Percentiles rank a stretch among this genome's conserved stretches.
These are phyloP conservation scores for Cavenderia fasciculata DNA, from an alignment of 78 protist genomes.

Conservation along the genomic window DNA sequence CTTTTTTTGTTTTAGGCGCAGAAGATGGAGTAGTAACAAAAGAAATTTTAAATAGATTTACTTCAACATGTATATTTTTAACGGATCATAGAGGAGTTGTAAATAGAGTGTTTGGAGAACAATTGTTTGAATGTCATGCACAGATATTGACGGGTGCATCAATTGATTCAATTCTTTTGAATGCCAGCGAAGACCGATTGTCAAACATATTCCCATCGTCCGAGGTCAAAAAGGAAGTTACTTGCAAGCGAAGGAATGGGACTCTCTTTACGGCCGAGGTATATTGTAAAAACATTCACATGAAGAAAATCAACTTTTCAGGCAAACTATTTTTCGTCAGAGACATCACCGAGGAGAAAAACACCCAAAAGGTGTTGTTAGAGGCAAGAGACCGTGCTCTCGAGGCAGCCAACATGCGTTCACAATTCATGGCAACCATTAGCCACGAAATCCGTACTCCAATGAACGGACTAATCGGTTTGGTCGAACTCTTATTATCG, in stretches of 20 bases:
- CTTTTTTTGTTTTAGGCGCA: background rate
- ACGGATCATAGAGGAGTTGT: background rate
- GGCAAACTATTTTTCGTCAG: conserved; percentile 28
- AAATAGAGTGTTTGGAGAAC: conserved; percentile 10
- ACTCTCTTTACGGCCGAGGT: conserved; percentile 36
- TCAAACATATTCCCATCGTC: conserved; percentile 11
- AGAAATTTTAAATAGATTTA: conserved; percentile 21
- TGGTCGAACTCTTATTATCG: conserved; percentile 70
- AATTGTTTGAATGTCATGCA: conserved; percentile 1
- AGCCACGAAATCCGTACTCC: conserved; percentile 88
- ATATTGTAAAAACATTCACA: background rate
- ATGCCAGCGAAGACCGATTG: background rate
- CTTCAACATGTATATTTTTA: conserved; percentile 22
- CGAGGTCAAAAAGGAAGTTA: background rate
- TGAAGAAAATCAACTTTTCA: background rate
- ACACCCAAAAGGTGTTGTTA: conserved; percentile 15
- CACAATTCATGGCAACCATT: conserved; percentile 78
- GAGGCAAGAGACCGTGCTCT: conserved; percentile 64
- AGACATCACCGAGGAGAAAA: conserved; percentile 27
- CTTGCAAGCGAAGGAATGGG: background rate
- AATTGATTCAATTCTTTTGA: background rate
- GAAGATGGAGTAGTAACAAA: conserved; percentile 31
- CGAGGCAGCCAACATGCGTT: background rate
- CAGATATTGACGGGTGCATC: background rate
- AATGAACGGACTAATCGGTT: conserved; percentile 80